phyloP scores from a whole-genome alignment of 371 early-diverging fungal genomes.

The Syncephalis plumigaleata region DNA sequence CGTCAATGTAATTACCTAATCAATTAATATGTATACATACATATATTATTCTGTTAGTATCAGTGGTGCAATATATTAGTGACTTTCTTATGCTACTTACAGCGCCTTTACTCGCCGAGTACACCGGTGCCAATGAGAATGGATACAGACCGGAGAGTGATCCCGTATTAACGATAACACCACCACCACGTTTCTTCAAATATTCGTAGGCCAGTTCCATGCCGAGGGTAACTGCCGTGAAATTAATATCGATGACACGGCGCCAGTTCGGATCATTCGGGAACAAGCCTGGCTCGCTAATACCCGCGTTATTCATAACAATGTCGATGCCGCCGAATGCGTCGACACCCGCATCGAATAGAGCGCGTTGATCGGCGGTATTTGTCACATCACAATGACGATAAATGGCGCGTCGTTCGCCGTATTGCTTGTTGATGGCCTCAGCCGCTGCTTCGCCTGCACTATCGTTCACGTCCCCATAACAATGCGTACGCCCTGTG shows the following conservation, averaged over 20 bases:
- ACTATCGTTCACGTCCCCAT: neutral
- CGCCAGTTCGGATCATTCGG: slow-evolving; percentile 18
- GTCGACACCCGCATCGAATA: slow-evolving; percentile 20
- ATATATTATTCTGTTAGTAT: too few relatives aligned
- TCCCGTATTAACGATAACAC: slow-evolving; percentile 59
- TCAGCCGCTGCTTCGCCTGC: neutral
- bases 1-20: slow-evolving; percentile 34
- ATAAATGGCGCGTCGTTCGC: slow-evolving; percentile 13
- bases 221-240: slow-evolving; percentile 20
- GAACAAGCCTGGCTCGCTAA: slow-evolving; percentile 16
- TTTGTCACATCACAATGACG: slow-evolving; percentile 35
- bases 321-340: slow-evolving; percentile 31
- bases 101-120: slow-evolving; percentile 64
- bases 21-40: too few relatives aligned
- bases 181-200: slow-evolving; percentile 26
- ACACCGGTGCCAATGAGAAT: slow-evolving; percentile 43
- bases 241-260: slow-evolving; percentile 14
- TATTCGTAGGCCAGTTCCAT: slow-evolving; percentile 45
- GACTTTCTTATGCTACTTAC: slow-evolving; percentile 13
- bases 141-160: slow-evolving; percentile 61
- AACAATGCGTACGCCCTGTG: neutral
- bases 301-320: slow-evolving; percentile 46
- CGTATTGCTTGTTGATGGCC: neutral
- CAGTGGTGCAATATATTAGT: slow-evolving; percentile 8
- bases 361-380: slow-evolving; percentile 18